A percentile compares a stretch with the other conserved stretches of the same genome.
phyloP scores from a whole-genome alignment of 306 rosid genomes.

The Lathyrus tuberosus region DNA sequence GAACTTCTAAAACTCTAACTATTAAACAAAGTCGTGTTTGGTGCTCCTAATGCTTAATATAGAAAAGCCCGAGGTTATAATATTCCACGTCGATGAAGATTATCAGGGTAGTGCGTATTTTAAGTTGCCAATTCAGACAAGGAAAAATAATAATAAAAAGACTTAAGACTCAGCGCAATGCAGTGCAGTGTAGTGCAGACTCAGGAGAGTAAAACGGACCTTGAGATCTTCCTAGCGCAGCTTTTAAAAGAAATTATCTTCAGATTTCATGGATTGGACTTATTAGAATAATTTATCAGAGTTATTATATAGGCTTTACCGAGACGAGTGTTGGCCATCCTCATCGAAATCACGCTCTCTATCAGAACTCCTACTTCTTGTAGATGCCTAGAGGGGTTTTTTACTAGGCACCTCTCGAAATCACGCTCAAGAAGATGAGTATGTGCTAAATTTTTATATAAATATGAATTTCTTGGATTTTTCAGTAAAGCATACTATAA shows the following conservation, averaged over 20 bases:
- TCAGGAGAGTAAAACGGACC: not conserved
- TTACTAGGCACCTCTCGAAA: too few relatives aligned
- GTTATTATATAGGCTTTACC: constrained; percentile 52
- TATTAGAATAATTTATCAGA: constrained; percentile 3
- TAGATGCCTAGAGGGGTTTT: too few relatives aligned
- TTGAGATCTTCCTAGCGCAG: not conserved
- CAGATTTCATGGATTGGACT: not conserved
- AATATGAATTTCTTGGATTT: too few relatives aligned
- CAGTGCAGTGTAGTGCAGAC: not conserved
- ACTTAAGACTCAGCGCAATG: not conserved
- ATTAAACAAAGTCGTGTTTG: constrained; percentile 12
- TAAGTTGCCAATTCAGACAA: constrained; percentile 8
- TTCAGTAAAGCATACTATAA: too few relatives aligned
- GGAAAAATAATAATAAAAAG: not conserved
- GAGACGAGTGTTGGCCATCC: constrained; percentile 88
- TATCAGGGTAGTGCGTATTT: not conserved
- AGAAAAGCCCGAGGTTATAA: constrained; percentile 5
- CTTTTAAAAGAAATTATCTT: constrained; percentile 5
- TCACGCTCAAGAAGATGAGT: too few relatives aligned
- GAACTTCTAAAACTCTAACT: constrained; percentile 12
- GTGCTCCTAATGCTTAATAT: constrained; percentile 2
- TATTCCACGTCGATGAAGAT: constrained; percentile 9
- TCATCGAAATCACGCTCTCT: constrained; percentile 73
- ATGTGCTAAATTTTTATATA: too few relatives aligned
- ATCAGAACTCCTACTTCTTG: constrained; percentile 86